phyloP scores from a whole-genome alignment of 2,329 filamentous ascomycete species.

The Alternaria conjuncta region DNA sequence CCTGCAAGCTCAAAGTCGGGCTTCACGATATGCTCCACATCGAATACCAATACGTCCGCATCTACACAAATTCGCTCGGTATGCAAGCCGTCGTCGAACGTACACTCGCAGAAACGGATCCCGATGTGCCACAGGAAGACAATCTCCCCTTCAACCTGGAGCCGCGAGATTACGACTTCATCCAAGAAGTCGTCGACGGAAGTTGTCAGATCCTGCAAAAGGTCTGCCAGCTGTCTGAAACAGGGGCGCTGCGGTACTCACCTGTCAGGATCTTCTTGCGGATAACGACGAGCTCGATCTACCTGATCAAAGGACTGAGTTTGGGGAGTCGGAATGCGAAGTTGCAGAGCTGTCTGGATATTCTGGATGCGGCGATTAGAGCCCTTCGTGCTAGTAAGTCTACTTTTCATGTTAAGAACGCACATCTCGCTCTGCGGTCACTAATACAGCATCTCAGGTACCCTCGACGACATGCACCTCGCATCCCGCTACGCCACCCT shows the following conservation, averaged over 20 bases:
- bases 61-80: constrained; percentile 57
- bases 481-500: constrained; percentile 59
- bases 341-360: constrained; percentile 56
- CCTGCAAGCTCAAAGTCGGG: constrained; percentile 45
- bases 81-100: constrained; percentile 65
- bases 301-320: constrained; percentile 60
- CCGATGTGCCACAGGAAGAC: constrained; percentile 45
- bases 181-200: constrained; percentile 63
- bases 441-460: constrained; percentile 32
- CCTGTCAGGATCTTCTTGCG: constrained; percentile 62
- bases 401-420: not conserved
- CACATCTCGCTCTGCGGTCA: not conserved
- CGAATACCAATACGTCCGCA: constrained; percentile 56
- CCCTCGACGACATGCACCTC: constrained; percentile 60
- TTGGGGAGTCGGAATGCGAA: constrained; percentile 58
- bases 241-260: constrained; percentile 56
- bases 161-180: constrained; percentile 61
- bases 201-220: constrained; percentile 60
- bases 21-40: constrained; percentile 60
- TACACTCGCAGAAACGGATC: constrained; percentile 51
- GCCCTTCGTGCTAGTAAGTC: constrained; percentile 53
- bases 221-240: constrained; percentile 57
- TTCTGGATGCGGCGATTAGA: constrained; percentile 57
- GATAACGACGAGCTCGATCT: constrained; percentile 62
- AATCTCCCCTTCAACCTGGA: constrained; percentile 55